Conservation (phyloP, 805 yeast species). For the Yueomyces sinensis region DNA sequence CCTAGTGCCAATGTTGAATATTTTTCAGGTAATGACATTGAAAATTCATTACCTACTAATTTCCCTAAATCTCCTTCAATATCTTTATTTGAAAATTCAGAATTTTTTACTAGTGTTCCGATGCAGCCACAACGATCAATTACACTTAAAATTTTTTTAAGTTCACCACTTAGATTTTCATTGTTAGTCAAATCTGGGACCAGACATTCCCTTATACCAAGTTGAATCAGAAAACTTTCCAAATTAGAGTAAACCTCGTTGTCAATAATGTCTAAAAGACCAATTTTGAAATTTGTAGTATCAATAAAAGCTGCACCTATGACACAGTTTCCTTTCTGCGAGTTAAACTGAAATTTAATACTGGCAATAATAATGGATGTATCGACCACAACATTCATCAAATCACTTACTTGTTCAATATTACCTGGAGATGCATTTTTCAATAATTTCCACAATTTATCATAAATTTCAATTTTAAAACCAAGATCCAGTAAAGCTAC, state of each 20-base stretch:
- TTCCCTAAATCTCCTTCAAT: slow-evolving; percentile 69
- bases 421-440: slow-evolving; percentile 84
- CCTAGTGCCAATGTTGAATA: slow-evolving; percentile 18
- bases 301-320: slow-evolving; percentile 78
- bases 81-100: slow-evolving; percentile 51
- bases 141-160: slow-evolving; percentile 52
- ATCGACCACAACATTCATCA: slow-evolving; percentile 37
- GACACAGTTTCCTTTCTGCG: slow-evolving; percentile 26
- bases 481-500: slow-evolving; percentile 59
- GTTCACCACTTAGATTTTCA: slow-evolving; percentile 26
- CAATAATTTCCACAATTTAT: slow-evolving; percentile 43
- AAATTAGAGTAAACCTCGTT: slow-evolving; percentile 78
- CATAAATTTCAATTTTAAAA: slow-evolving; percentile 69
- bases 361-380: slow-evolving; percentile 41
- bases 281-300: slow-evolving; percentile 49
- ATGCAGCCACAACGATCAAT: slow-evolving; percentile 71
- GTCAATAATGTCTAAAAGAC: slow-evolving; percentile 70
- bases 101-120: slow-evolving; percentile 42
- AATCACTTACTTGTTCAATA: slow-evolving; percentile 60
- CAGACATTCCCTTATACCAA: slow-evolving; percentile 78
- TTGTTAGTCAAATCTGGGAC: slow-evolving; percentile 30
- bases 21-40: slow-evolving; percentile 18
- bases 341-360: slow-evolving; percentile 22
- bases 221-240: slow-evolving; percentile 75
- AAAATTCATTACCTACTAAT: slow-evolving; percentile 41